Conservation (phyloP, 1,284 basidiomycete genomes). For the Jaminaea rosea region DNA sequence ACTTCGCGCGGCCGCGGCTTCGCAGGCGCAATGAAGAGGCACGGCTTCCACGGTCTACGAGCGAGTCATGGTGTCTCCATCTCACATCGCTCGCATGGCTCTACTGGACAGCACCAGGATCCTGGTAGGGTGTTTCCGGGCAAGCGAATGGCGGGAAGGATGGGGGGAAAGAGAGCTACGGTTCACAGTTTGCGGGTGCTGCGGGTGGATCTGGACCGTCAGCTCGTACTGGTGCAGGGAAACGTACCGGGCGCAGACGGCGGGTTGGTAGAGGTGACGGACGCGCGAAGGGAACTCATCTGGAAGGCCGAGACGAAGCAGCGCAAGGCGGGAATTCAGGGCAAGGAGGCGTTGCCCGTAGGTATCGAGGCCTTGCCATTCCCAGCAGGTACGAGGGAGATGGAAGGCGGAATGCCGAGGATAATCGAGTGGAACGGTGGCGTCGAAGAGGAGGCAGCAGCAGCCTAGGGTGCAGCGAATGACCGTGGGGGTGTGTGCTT, state of each 20-base stretch:
- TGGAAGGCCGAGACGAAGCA: slow-evolving; percentile 30
- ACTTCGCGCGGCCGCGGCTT: slow-evolving; percentile 95
- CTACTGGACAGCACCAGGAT: slow-evolving; percentile 81
- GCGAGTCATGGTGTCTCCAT: slow-evolving; percentile 95
- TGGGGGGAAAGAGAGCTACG: slow-evolving; percentile 58
- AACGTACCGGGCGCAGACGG: slow-evolving; percentile 54
- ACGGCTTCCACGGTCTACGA: slow-evolving; percentile 81
- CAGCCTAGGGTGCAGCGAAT: background rate
- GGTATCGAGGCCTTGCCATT: slow-evolving; percentile 78
- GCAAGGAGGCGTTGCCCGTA: slow-evolving; percentile 65
- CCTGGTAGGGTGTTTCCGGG: slow-evolving; percentile 90
- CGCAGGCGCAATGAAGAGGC: slow-evolving; percentile 93
- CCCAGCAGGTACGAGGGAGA: slow-evolving; percentile 74
- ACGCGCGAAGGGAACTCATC: slow-evolving; percentile 38
- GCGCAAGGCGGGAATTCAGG: slow-evolving; percentile 50
- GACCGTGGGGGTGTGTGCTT: no score
- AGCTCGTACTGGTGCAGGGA: slow-evolving; percentile 74
- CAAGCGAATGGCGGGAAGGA: slow-evolving; percentile 94
- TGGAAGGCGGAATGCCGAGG: slow-evolving; percentile 56
- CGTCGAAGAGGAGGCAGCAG: background rate
- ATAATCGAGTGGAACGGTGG: slow-evolving; percentile 28
- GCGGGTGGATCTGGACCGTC: slow-evolving; percentile 72
- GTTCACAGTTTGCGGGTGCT: slow-evolving; percentile 82
- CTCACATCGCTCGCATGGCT: slow-evolving; percentile 84
- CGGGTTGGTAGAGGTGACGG: slow-evolving; percentile 47